These are phyloP conservation scores for Nissolia schottii DNA, from an alignment of 306 rosid species.

Conservation along the genomic window DNA sequence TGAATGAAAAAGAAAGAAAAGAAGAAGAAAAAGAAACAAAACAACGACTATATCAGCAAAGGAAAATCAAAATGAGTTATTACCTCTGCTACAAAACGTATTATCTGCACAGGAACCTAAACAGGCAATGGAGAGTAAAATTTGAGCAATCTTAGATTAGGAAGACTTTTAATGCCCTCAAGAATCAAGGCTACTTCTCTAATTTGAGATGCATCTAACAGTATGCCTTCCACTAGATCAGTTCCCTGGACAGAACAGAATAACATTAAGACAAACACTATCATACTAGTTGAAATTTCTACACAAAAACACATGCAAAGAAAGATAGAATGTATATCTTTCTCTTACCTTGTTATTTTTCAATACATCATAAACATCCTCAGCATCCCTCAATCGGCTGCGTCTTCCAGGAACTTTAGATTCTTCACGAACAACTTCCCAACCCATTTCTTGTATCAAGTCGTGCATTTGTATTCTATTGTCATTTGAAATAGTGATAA, in stretches of 20 bases:
- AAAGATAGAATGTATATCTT: too few species aligned
- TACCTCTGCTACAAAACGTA: too few species aligned
- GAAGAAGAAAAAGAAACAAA: too few species aligned
- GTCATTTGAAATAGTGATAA: not conserved
- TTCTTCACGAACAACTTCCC: constrained; percentile 5
- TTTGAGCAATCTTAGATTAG: not conserved
- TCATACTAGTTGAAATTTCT: not conserved
- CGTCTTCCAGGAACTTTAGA: not conserved
- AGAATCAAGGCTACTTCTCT: not conserved
- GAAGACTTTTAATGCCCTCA: not conserved
- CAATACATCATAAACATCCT: not conserved
- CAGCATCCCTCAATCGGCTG: not conserved
- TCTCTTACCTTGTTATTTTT: not conserved
- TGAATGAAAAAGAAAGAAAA: too few species aligned
- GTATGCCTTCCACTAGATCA: not conserved
- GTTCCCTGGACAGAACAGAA: not conserved
- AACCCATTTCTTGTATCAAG: not conserved
- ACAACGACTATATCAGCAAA: too few species aligned
- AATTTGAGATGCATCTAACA: not conserved
- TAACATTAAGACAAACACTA: not conserved
- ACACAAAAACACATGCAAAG: too few species aligned
- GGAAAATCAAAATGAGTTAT: too few species aligned
- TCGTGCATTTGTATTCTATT: constrained; percentile 5
- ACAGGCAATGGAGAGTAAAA: not conserved
- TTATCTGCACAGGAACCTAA: too few species aligned